These are phyloP conservation scores for Casaregolazyma lundiana DNA, from an alignment of 1,139 yeast species.

Conservation along the genomic window DNA sequence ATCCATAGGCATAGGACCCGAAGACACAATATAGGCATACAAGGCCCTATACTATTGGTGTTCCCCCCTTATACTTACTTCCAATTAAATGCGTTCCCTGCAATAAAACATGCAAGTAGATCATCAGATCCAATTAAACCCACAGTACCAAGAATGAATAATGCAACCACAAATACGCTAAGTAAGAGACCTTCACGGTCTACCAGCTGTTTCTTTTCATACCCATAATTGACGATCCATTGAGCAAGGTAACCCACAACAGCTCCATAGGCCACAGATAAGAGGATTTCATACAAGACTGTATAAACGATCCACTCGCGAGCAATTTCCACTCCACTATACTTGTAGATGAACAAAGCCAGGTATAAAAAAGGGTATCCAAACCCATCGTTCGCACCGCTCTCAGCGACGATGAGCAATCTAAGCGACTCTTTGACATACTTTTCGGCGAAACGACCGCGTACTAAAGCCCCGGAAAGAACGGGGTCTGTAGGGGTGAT, in stretches of 20 bases:
- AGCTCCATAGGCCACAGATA: conserved; percentile 34
- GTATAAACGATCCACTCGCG: conserved; percentile 37
- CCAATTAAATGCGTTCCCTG: conserved; percentile 34
- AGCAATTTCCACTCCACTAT: conserved; percentile 30
- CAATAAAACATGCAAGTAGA: conserved; percentile 35
- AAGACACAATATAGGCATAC: not conserved
- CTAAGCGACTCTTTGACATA: conserved; percentile 32
- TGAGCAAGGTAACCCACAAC: conserved; percentile 33
- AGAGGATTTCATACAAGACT: conserved; percentile 33
- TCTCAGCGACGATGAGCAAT: conserved; percentile 36
- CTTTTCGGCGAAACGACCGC: conserved; percentile 40
- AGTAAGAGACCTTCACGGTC: conserved; percentile 63
- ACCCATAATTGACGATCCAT: conserved; percentile 27
- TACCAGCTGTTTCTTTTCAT: conserved; percentile 24
- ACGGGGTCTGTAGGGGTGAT: conserved; percentile 47
- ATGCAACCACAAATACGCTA: conserved; percentile 63
- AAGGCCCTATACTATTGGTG: not conserved
- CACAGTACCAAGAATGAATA: conserved; percentile 56
- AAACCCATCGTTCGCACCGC: conserved; percentile 41
- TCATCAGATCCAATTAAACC: conserved; percentile 39
- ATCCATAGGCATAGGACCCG: not conserved
- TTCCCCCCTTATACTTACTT: conserved; percentile 16
- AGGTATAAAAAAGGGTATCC: conserved; percentile 39
- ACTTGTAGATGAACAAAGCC: conserved; percentile 32
- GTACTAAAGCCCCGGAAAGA: conserved; percentile 40